Base-by-base conservation (phyloP, 306 rosid genomes). In the Begonia masoniana region DNA sequence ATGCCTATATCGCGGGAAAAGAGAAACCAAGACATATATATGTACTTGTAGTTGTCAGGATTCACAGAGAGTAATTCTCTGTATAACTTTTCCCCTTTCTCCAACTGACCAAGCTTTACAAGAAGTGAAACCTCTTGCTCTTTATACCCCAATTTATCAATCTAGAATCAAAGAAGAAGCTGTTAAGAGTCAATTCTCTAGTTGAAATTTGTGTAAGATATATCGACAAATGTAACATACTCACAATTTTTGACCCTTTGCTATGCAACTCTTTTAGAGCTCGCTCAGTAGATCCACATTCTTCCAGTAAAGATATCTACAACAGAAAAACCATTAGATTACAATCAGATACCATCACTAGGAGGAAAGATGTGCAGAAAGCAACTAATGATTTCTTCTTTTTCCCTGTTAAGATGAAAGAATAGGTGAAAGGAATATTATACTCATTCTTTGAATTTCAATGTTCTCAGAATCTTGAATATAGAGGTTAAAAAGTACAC, bases 41-140 rank as follows among this genome's bases (percentile, higher is more conserved):
- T 4, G 70, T 68, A 92, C 99, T 96, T 63, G 67, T 91, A 91
- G 65, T 91, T 83, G 80, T 91, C 99, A 45, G 96, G 96, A 72
- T 91, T 91, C 83, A 81, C 75, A 65, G 86, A 72, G 70, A 91
- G 99, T 68, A 91, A 69, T 50, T 52, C 60, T 69, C 58, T 73
- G 71, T 81, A 83, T 66, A 91, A 61, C n/a, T 74, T 57, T 62
- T 78, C 82, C 3, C 77, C 93, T 68, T 86, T 86, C 71, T 77
- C 86, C 11, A 81, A 59, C 68, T 13, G 81, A 70, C 81, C 86
- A 81, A 91, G 96, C 79, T 86, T 86, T 52, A 79, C 76, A 56
- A 86, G 52, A 74, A 91, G 99, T 43, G 93, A 75, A 73, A 83
- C 96, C 76, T 86, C 94, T 61, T 86, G 86, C 60, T 91, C 96